Evolutionary conservation across 1,284 basidiomycete genomes (phyloP).

Genomic region (Cystobasidium sp.): DNA sequence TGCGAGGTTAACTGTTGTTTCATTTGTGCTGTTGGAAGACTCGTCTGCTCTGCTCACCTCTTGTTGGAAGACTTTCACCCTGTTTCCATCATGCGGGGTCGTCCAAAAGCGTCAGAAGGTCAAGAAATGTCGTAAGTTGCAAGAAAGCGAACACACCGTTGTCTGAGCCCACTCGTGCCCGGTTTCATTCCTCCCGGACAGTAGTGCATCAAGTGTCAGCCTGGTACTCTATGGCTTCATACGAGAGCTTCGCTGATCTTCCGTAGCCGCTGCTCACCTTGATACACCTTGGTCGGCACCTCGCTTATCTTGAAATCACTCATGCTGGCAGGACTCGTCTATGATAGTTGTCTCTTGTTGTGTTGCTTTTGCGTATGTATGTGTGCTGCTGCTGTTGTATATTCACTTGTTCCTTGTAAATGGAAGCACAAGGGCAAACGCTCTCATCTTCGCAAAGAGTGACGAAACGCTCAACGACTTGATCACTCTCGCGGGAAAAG

Average conservation of each 20-base stretch:
- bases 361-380: neutral
- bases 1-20: too few species aligned
- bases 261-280: slow-evolving; percentile 19
- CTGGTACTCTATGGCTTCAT: too few species aligned
- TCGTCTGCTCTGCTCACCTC: slow-evolving; percentile 37
- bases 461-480: slow-evolving; percentile 11
- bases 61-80: slow-evolving; percentile 86
- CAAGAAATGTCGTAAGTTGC: neutral
- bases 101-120: slow-evolving; percentile 10
- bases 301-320: slow-evolving; percentile 37
- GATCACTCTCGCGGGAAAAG: neutral
- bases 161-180: slow-evolving; percentile 90
- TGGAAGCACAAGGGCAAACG: neutral
- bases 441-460: slow-evolving; percentile 18
- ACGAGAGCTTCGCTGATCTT: too few species aligned
- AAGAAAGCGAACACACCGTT: slow-evolving; percentile 65
- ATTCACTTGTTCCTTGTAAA: neutral
- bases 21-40: neutral
- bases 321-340: slow-evolving; percentile 5
- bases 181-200: too few species aligned
- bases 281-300: slow-evolving; percentile 42
- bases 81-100: slow-evolving; percentile 56
- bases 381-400: neutral
- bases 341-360: neutral
- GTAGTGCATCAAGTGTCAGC: too few species aligned